Percentiles rank a stretch among this genome's conserved stretches.
phyloP scores from a whole-genome alignment of 1,139 yeast genomes.

The Saccharomyces pastorianus region DNA sequence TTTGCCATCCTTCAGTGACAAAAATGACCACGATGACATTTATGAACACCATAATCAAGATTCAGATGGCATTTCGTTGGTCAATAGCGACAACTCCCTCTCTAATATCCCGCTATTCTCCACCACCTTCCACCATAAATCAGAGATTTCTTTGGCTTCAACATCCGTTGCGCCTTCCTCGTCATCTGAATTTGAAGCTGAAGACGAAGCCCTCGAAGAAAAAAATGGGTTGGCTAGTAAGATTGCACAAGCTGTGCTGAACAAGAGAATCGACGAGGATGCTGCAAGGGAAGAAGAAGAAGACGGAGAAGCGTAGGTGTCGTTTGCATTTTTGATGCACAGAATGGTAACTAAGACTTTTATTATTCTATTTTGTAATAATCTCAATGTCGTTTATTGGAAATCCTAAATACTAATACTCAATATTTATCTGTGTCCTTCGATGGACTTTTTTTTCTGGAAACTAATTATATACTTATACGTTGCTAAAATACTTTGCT shows the following conservation, averaged over 20 bases:
- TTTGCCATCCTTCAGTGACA: neutral
- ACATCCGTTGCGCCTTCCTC: constrained; percentile 12
- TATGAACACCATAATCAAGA: constrained; percentile 14
- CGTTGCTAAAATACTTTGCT: neutral
- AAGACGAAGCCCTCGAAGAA: constrained; percentile 10
- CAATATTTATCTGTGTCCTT: neutral
- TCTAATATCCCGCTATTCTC: constrained; percentile 32
- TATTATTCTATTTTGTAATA: neutral
- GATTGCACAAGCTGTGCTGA: constrained; percentile 24
- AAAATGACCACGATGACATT: constrained; percentile 6
- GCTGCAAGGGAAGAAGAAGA: neutral
- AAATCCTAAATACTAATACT: neutral
- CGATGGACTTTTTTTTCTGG: neutral
- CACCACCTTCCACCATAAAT: constrained; percentile 10
- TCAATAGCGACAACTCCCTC: constrained; percentile 31
- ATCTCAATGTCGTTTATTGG: neutral
- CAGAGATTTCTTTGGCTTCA: constrained; percentile 9
- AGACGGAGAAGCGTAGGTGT: neutral
- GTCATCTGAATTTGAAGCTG: constrained; percentile 19
- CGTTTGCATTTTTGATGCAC: neutral
- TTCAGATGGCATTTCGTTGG: constrained; percentile 30
- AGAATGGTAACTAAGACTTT: neutral
- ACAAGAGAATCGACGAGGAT: constrained; percentile 14
- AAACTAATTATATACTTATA: neutral
- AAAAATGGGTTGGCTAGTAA: constrained; percentile 15